These are phyloP conservation scores for Xerocomus minutiporus DNA, from an alignment of 1,284 basidiomycete genomes.

Conservation along the genomic window DNA sequence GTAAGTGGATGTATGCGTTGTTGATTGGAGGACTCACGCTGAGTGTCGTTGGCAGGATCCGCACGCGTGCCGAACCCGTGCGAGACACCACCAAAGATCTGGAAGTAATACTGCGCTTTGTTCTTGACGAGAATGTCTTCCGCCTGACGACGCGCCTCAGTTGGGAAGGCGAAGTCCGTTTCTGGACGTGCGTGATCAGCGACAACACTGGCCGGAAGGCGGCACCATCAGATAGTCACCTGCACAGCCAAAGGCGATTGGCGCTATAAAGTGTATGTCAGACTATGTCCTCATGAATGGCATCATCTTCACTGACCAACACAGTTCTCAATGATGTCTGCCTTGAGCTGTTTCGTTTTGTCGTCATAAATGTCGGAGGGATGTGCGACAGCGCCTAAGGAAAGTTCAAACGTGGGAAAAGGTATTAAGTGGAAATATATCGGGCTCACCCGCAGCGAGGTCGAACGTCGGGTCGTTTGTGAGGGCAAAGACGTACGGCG, in stretches of 20 bases:
- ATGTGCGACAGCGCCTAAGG: slow-evolving; percentile 51
- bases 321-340: slow-evolving; percentile 43
- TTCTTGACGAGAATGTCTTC: slow-evolving; percentile 33
- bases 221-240: slow-evolving; percentile 28
- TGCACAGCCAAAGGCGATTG: slow-evolving; percentile 50
- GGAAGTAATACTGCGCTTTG: slow-evolving; percentile 31
- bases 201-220: background rate
- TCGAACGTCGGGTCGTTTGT: slow-evolving; percentile 37
- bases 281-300: background rate
- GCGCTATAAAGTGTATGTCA: slow-evolving; percentile 35
- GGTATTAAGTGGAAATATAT: background rate
- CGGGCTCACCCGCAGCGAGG: slow-evolving; percentile 43
- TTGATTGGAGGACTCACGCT: slow-evolving; percentile 21
- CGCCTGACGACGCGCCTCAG: slow-evolving; percentile 23
- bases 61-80: slow-evolving; percentile 33
- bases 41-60: slow-evolving; percentile 21
- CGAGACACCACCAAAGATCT: slow-evolving; percentile 31
- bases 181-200: slow-evolving; percentile 16
- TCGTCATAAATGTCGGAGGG: slow-evolving; percentile 34
- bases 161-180: slow-evolving; percentile 28
- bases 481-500: slow-evolving; percentile 45
- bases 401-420: background rate
- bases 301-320: slow-evolving; percentile 36
- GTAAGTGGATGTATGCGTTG: slow-evolving; percentile 23
- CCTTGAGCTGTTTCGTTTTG: slow-evolving; percentile 36